Evolutionary conservation across 192 early-diverging fungal species (phyloP).

Genomic region (Gonapodya prolifera): DNA sequence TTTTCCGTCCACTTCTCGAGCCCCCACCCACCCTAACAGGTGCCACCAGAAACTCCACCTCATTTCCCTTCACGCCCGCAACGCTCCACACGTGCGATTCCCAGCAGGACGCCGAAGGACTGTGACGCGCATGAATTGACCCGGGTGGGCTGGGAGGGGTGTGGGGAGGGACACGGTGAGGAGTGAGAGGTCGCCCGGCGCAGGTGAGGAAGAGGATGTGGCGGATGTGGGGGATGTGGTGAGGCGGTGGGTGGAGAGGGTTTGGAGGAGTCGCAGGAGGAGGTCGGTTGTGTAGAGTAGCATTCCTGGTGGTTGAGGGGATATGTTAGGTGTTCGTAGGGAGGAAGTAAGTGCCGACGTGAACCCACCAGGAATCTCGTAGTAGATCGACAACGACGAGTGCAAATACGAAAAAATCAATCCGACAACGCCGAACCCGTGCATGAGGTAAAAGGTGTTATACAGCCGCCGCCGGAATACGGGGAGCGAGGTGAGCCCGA

Average conservation of each 20-base stretch:
- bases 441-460: background rate
- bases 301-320: background rate
- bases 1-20: background rate
- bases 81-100: background rate
- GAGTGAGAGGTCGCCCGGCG: background rate
- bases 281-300: background rate
- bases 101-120: background rate
- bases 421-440: background rate
- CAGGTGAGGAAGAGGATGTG: background rate
- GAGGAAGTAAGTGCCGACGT: background rate
- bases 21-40: background rate
- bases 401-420: background rate
- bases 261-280: background rate
- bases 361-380: background rate
- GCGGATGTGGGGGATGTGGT: background rate
- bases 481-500: background rate
- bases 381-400: background rate
- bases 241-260: background rate
- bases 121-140: background rate
- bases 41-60: background rate
- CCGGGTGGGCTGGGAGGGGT: conserved; percentile 15
- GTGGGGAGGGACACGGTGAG: conserved; percentile 18
- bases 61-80: background rate
- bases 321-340: background rate
- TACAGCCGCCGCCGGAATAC: background rate